Evolutionary conservation across 192 early-diverging fungal species (phyloP).

Genomic region (Haplosporangium gracile): DNA sequence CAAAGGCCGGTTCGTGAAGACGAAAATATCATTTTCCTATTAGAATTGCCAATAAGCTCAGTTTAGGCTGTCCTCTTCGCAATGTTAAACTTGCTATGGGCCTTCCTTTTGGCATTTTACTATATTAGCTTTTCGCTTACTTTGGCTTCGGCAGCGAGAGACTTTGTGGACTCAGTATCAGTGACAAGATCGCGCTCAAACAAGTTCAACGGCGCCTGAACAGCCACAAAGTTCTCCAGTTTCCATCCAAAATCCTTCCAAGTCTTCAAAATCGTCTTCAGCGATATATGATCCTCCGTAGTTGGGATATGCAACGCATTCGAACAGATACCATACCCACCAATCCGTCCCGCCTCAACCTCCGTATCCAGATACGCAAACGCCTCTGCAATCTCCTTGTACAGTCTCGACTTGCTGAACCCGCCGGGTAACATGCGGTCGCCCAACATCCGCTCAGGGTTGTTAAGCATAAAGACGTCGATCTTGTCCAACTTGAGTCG

Average conservation of each 20-base stretch:
- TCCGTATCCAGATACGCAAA: constrained; percentile 75
- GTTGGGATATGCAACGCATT: constrained; percentile 70
- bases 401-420: constrained; percentile 55
- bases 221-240: constrained; percentile 66
- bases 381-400: constrained; percentile 69
- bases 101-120: neutral
- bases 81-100: neutral
- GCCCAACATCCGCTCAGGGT: constrained; percentile 80
- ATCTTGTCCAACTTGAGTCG: constrained; percentile 67
- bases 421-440: constrained; percentile 38
- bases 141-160: constrained; percentile 57
- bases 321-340: constrained; percentile 77
- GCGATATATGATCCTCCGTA: constrained; percentile 73
- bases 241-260: constrained; percentile 50
- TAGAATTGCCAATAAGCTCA: neutral
- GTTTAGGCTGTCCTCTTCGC: neutral
- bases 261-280: constrained; percentile 61
- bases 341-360: constrained; percentile 69
- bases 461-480: constrained; percentile 84
- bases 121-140: constrained; percentile 20
- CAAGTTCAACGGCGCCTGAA: constrained; percentile 82
- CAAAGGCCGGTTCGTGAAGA: constrained; percentile 80
- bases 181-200: constrained; percentile 75
- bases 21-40: constrained; percentile 69
- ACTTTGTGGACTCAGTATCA: constrained; percentile 39